Conservation (phyloP, 768 basidiomycete species). For the Lentinula sp. region DNA sequence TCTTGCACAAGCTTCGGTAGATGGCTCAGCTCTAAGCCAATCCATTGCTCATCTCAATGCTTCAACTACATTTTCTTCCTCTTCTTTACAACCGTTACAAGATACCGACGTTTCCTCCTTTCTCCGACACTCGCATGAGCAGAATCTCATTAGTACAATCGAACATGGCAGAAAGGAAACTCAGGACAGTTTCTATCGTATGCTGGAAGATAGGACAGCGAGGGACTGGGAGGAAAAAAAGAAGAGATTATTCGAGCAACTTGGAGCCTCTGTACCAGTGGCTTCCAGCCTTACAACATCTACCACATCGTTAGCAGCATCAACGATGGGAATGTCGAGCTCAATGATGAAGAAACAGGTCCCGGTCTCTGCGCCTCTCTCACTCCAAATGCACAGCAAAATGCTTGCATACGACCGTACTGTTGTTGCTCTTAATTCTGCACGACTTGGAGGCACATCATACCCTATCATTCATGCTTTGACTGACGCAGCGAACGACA, state of each 20-base stretch:
- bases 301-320: neutral
- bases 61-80: slow-evolving; percentile 78
- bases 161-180: slow-evolving; percentile 86
- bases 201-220: slow-evolving; percentile 67
- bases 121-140: slow-evolving; percentile 91
- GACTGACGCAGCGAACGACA: slow-evolving; percentile 60
- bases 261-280: slow-evolving; percentile 40
- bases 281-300: neutral
- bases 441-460: slow-evolving; percentile 64
- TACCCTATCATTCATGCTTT: slow-evolving; percentile 73
- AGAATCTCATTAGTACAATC: slow-evolving; percentile 90
- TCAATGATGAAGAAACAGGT: neutral
- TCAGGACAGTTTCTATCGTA: slow-evolving; percentile 77
- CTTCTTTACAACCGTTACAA: slow-evolving; percentile 86
- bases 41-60: slow-evolving; percentile 84
- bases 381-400: slow-evolving; percentile 81
- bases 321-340: neutral
- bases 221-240: slow-evolving; percentile 90
- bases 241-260: slow-evolving; percentile 83
- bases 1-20: slow-evolving; percentile 89
- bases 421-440: slow-evolving; percentile 68
- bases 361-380: slow-evolving; percentile 46
- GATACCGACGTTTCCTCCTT: slow-evolving; percentile 94
- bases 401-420: slow-evolving; percentile 96
- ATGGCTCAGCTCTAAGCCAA: slow-evolving; percentile 79